Percentiles rank a stretch among this genome's conserved stretches.
Conservation (phyloP, 441 rosid species). For the Mallotus repandus region DNA sequence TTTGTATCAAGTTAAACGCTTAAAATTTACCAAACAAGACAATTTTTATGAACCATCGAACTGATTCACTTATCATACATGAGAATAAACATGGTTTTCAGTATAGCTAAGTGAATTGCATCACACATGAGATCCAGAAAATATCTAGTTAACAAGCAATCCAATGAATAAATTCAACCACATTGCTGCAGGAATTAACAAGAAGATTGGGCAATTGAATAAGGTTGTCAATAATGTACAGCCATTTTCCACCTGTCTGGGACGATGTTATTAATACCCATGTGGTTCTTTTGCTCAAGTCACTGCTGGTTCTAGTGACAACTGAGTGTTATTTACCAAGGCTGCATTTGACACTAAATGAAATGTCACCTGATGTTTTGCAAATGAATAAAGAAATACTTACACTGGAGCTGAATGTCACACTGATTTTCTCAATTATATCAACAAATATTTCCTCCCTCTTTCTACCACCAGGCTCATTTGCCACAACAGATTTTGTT, state of each 20-base stretch:
- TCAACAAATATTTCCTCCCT: slow-evolving; percentile 98
- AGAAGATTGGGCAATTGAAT: neutral
- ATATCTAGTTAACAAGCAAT: neutral
- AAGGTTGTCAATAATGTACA: neutral
- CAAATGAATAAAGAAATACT: slow-evolving; percentile 31
- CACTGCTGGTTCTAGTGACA: neutral
- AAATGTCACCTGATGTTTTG: neutral
- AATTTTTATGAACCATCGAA: neutral
- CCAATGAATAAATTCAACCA: neutral
- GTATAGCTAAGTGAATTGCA: neutral
- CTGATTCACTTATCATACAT: too few relatives aligned
- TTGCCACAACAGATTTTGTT: slow-evolving; percentile 95
- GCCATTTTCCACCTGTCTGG: neutral
- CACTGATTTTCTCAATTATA: slow-evolving; percentile 94
- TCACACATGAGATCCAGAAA: neutral
- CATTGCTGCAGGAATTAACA: neutral
- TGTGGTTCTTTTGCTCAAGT: neutral
- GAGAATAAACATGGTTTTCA: neutral
- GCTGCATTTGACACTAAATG: neutral
- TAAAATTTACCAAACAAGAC: neutral
- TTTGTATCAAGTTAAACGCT: slow-evolving; percentile 10
- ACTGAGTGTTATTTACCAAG: neutral
- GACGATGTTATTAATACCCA: neutral
- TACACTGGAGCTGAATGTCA: slow-evolving; percentile 97
- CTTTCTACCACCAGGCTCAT: slow-evolving; percentile 90